phyloP scores from a whole-genome alignment of 805 yeast genomes.

The Metschnikowia vanudenii region DNA sequence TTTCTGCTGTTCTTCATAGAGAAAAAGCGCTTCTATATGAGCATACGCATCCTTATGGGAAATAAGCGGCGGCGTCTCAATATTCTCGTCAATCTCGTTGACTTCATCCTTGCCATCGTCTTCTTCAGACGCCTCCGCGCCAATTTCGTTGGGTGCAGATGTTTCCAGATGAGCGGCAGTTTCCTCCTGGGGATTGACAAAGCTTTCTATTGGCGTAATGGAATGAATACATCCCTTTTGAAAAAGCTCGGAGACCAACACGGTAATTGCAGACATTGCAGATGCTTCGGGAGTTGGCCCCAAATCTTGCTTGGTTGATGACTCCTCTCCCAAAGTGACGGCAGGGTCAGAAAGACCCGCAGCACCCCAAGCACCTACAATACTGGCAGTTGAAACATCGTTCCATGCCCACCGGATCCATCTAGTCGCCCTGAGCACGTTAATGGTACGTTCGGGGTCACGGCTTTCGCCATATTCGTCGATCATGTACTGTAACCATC shows the following conservation, averaged over 20 bases:
- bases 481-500: neutral
- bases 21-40: no score
- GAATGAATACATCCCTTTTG: neutral
- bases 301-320: no score
- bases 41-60: no score
- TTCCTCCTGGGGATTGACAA: neutral
- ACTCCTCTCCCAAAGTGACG: no score
- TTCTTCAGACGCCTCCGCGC: no score
- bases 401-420: slow-evolving; percentile 2
- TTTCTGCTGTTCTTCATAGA: no score
- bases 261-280: no score
- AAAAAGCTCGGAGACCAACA: neutral
- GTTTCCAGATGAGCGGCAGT: no score
- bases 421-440: neutral
- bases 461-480: neutral
- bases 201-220: neutral
- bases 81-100: neutral
- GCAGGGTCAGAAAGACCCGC: neutral
- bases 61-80: neutral
- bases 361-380: neutral
- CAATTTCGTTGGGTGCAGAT: neutral
- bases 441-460: neutral
- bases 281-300: no score
- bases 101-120: no score
- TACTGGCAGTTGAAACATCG: neutral